phyloP scores from a whole-genome alignment of 176 grass and related monocot genomes.

The Poa annua region DNA sequence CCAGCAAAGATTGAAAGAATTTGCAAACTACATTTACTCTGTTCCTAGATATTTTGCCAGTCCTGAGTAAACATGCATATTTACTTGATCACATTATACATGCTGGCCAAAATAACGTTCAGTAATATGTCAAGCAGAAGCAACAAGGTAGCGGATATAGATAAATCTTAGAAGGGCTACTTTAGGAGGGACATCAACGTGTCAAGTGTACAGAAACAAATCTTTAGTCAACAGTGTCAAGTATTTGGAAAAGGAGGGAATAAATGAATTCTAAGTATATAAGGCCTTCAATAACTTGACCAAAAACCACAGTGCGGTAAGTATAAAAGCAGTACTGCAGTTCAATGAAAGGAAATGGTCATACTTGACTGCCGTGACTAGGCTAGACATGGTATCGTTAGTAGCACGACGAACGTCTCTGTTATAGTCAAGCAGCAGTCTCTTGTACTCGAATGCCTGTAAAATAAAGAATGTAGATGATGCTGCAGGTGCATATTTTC shows the following conservation, averaged over 20 bases:
- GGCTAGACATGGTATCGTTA: conserved; percentile 80
- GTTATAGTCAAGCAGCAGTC: conserved; percentile 85
- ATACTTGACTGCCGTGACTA: conserved; percentile 79
- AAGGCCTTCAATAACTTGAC: conserved; percentile 22
- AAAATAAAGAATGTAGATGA: conserved; percentile 37
- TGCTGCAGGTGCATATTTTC: background rate
- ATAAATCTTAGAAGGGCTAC: background rate
- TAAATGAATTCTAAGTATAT: conserved; percentile 27
- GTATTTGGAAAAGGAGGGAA: background rate
- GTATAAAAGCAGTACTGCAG: conserved; percentile 26
- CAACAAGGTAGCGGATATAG: background rate
- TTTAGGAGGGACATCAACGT: background rate
- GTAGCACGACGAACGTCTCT: conserved; percentile 93
- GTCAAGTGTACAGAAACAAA: background rate
- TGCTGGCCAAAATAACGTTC: background rate
- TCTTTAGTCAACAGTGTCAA: background rate
- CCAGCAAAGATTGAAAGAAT: conserved; percentile 17
- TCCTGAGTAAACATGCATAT: background rate
- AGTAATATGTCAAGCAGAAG: conserved; percentile 26
- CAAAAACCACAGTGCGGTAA: background rate
- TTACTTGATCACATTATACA: background rate
- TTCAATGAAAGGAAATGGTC: conserved; percentile 36
- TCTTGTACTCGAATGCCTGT: conserved; percentile 95
- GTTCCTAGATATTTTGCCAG: background rate
- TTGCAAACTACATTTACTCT: background rate